A percentile compares a stretch with the other conserved stretches of the same genome.
These are phyloP conservation scores for Polychaeton citri DNA, from an alignment of 2,329 filamentous ascomycete species.

Conservation along the genomic window DNA sequence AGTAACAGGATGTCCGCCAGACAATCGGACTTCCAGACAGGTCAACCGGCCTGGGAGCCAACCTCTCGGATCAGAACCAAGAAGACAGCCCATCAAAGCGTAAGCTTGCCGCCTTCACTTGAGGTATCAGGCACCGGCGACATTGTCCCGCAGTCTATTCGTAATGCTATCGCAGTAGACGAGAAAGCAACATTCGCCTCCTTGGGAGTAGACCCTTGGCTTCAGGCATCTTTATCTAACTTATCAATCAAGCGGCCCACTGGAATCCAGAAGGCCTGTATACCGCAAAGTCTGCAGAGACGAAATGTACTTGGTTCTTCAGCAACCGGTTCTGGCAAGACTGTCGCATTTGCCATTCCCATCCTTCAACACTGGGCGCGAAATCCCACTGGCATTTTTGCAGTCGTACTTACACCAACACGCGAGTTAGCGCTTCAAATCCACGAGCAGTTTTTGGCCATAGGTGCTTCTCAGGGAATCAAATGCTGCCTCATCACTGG, in stretches of 20 bases:
- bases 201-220: constrained; percentile 45
- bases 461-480: constrained; percentile 74
- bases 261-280: constrained; percentile 82
- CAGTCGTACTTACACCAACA: constrained; percentile 76
- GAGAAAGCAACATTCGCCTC: constrained; percentile 17
- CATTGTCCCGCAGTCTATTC: neutral
- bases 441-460: constrained; percentile 88
- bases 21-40: neutral
- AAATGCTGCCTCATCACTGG: constrained; percentile 86
- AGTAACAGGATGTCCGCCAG: neutral
- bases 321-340: constrained; percentile 93
- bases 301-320: constrained; percentile 91
- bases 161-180: constrained; percentile 2
- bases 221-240: constrained; percentile 61
- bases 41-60: neutral
- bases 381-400: constrained; percentile 86
- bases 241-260: constrained; percentile 83
- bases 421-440: constrained; percentile 91
- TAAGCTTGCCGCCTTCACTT: no score
- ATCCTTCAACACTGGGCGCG: constrained; percentile 89
- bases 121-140: no score
- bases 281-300: constrained; percentile 82
- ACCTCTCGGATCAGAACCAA: neutral
- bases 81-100: neutral
- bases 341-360: constrained; percentile 85